Conservation (phyloP, 371 early-diverging fungal species). For the Fennellomyces sp. region DNA sequence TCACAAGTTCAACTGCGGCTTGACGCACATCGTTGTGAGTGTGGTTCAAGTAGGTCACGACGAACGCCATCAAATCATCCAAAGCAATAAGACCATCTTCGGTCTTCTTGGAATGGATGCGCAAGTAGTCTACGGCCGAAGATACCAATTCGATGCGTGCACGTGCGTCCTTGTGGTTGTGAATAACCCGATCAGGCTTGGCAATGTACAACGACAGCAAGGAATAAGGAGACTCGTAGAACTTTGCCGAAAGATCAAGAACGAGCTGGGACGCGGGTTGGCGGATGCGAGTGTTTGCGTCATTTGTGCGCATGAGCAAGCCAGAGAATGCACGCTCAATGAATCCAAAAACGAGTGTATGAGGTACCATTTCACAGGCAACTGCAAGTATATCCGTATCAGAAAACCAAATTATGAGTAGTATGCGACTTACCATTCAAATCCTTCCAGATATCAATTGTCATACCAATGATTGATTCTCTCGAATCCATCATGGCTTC, state of each 20-base stretch:
- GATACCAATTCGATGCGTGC: conserved; percentile 57
- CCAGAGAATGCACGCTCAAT: conserved; percentile 57
- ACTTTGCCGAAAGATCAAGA: conserved; percentile 55
- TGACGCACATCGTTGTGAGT: conserved; percentile 70
- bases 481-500: conserved; percentile 67
- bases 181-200: conserved; percentile 40
- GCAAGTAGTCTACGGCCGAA: conserved; percentile 47
- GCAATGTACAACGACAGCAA: conserved; percentile 55
- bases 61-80: conserved; percentile 62
- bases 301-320: conserved; percentile 61
- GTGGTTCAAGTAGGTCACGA: conserved; percentile 64
- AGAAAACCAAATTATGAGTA: not conserved
- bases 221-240: conserved; percentile 47
- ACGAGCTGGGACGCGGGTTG: conserved; percentile 54
- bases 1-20: conserved; percentile 62
- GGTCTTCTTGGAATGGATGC: conserved; percentile 4
- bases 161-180: conserved; percentile 38
- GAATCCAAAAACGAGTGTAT: conserved; percentile 33
- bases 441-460: conserved; percentile 59
- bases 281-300: conserved; percentile 64
- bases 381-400: conserved; percentile 26
- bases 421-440: conserved; percentile 48
- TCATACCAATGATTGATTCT: conserved; percentile 55
- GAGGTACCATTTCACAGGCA: conserved; percentile 27
- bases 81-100: conserved; percentile 12